Base-by-base conservation (phyloP, 2,329 filamentous ascomycete species). In the Xylaria sp. region DNA sequence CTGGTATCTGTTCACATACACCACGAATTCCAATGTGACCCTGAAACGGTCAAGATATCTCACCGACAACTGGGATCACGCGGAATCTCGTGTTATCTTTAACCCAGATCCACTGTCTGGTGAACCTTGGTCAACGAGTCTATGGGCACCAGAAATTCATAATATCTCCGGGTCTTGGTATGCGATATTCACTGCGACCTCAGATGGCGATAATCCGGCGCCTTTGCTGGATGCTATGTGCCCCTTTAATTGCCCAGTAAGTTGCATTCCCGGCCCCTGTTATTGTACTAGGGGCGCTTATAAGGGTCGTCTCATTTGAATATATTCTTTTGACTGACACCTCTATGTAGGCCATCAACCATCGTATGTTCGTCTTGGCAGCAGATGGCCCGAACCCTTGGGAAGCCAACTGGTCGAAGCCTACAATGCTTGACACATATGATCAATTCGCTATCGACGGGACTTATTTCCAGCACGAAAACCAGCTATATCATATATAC, bases 1-100 rank as follows among this genome's bases (percentile, higher is more conserved):
- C 23, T 81, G 79, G 78, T 83, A 83, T 65, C 72, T 82, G 48
- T 80, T 82, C 72, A 82, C 81, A 0, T 82, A 81, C 55, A 76
- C 78, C 8, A 82, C 81, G 10, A 80, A 81, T 61, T 71, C 75
- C 66, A 82, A 82, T 66, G 78, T 83, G 64, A 83, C 81, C 0
- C 73, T 83, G 51, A 79, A 75, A 62, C 75, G 80, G 18, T 81
- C 80, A 48, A 77, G 71, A 57, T 74, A 74, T 25, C 74, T 82
- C 39, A 82, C 80, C 36, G 80, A 80, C 71, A 81, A 82, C 59
- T 82, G 81, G 81, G 80, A 82, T 62, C 63, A 79, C 63, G 77
- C 78, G 1, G 80, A 82, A 62, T 77, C 75, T 2, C 76, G 80
- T 8, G 75, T 79, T 15, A 77, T 80, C 60, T 81, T 81, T 70